Evolutionary conservation across 2,329 filamentous ascomycete species (phyloP).

Genomic region (Mariannaea elegans): DNA sequence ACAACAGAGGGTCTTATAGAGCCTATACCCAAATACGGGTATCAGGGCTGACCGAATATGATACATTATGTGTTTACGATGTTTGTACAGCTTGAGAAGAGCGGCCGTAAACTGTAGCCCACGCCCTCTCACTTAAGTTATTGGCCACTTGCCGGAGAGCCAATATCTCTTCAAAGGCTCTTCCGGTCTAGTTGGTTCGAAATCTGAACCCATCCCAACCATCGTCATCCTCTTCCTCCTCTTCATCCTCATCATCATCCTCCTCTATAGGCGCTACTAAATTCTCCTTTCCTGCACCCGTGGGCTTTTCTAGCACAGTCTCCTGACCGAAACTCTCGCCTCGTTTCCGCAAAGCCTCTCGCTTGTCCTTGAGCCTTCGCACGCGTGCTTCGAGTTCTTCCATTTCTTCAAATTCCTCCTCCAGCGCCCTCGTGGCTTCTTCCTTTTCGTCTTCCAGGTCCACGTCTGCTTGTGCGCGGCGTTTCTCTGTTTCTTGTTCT

Average conservation of each 20-base stretch:
- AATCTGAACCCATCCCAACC: conserved; percentile 71
- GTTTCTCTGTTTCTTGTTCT: conserved; percentile 60
- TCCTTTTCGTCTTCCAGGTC: conserved; percentile 74
- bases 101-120: conserved; percentile 13
- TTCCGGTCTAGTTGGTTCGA: conserved; percentile 25
- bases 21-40: background rate
- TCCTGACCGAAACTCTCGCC: conserved; percentile 42
- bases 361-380: conserved; percentile 71
- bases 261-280: conserved; percentile 42
- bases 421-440: conserved; percentile 76
- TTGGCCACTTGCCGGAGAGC: too few relatives aligned
- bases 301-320: conserved; percentile 33
- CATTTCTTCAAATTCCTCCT: conserved; percentile 86
- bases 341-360: conserved; percentile 69
- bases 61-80: conserved; percentile 35
- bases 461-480: conserved; percentile 63
- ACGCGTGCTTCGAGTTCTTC: conserved; percentile 79
- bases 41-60: background rate
- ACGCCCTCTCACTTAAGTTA: background rate
- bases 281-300: conserved; percentile 40
- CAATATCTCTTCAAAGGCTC: background rate
- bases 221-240: conserved; percentile 59
- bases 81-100: conserved; percentile 32
- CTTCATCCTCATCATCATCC: conserved; percentile 54
- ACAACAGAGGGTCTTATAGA: background rate